phyloP scores from a whole-genome alignment of 2,329 filamentous ascomycete species.

The Leptographium radiaticola region DNA sequence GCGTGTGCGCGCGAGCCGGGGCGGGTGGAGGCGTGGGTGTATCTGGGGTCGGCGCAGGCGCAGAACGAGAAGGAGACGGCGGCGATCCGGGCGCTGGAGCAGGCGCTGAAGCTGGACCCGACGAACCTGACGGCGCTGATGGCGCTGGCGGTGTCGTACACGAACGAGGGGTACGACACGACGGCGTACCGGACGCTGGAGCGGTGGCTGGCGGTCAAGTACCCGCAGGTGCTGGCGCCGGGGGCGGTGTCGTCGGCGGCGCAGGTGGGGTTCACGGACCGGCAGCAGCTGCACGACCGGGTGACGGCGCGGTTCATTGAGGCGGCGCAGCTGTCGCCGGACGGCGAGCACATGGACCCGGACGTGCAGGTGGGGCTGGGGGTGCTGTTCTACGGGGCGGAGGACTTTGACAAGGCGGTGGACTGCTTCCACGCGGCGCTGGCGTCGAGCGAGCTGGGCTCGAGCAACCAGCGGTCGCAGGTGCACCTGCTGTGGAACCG shows the following conservation, averaged over 20 bases:
- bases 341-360: conserved; percentile 92
- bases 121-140: conserved; percentile 82
- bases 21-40: conserved; percentile 88
- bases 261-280: conserved; percentile 92
- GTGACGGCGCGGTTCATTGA: conserved; percentile 85
- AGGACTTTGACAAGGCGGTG: conserved; percentile 96
- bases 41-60: conserved; percentile 81
- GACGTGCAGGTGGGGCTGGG: conserved; percentile 96
- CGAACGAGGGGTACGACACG: conserved; percentile 96
- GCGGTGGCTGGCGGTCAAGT: conserved; percentile 92
- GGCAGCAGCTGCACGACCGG: conserved; percentile 75
- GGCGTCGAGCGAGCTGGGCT: conserved; percentile 70
- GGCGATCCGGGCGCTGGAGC: conserved; percentile 85
- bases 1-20: conserved; percentile 80
- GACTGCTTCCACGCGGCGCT: conserved; percentile 95
- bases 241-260: conserved; percentile 58
- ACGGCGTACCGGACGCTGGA: conserved; percentile 93
- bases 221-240: conserved; percentile 67
- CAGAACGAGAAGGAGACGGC: conserved; percentile 98
- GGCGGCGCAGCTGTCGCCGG: conserved; percentile 82
- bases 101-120: conserved; percentile 77
- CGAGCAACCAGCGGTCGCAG: conserved; percentile 72
- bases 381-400: conserved; percentile 92
- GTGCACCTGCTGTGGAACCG: conserved; percentile 95
- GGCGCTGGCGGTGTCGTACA: conserved; percentile 92